These are phyloP conservation scores for Zymoseptoria brevis DNA, from an alignment of 2,329 filamentous ascomycete genomes.

Conservation along the genomic window DNA sequence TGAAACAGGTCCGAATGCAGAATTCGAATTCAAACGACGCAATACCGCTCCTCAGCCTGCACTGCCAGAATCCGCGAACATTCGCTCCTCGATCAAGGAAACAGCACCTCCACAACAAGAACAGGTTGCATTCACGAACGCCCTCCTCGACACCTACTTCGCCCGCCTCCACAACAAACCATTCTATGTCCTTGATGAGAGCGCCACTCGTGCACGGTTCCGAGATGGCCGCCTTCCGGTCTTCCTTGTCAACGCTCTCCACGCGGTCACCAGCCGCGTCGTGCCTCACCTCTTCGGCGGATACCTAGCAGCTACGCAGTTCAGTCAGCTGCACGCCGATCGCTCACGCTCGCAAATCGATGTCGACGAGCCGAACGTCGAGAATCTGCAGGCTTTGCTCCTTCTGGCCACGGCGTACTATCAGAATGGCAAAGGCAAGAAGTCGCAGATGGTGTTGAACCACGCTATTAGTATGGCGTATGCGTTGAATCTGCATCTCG, in stretches of 20 bases:
- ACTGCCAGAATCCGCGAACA: background rate
- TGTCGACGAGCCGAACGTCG: slow-evolving; percentile 71
- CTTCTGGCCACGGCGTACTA: slow-evolving; percentile 69
- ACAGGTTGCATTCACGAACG: slow-evolving; percentile 16
- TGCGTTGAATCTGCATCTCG: slow-evolving; percentile 71
- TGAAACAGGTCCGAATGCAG: background rate
- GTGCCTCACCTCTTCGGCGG: slow-evolving; percentile 56
- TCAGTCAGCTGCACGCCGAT: slow-evolving; percentile 66
- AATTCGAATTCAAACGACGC: slow-evolving; percentile 2
- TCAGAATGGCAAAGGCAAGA: slow-evolving; percentile 71
- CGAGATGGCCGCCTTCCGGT: slow-evolving; percentile 57
- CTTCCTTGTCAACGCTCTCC: slow-evolving; percentile 46
- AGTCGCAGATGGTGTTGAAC: slow-evolving; percentile 80
- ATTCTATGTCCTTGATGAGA: slow-evolving; percentile 73
- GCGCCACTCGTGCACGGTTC: slow-evolving; percentile 62
- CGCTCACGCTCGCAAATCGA: slow-evolving; percentile 64
- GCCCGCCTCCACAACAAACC: slow-evolving; percentile 71
- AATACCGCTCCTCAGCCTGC: background rate
- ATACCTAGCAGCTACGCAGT: slow-evolving; percentile 57
- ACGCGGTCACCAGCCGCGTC: slow-evolving; percentile 52
- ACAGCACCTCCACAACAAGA: slow-evolving; percentile 4
- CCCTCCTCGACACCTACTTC: slow-evolving; percentile 66
- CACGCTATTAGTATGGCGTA: slow-evolving; percentile 73
- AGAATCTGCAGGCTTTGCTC: slow-evolving; percentile 66
- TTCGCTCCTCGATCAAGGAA: background rate